Evolutionary conservation across 306 rosid genomes (phyloP), one percentile per base, ranked within the genome.

Genomic region (Inga oerstediana): DNA sequence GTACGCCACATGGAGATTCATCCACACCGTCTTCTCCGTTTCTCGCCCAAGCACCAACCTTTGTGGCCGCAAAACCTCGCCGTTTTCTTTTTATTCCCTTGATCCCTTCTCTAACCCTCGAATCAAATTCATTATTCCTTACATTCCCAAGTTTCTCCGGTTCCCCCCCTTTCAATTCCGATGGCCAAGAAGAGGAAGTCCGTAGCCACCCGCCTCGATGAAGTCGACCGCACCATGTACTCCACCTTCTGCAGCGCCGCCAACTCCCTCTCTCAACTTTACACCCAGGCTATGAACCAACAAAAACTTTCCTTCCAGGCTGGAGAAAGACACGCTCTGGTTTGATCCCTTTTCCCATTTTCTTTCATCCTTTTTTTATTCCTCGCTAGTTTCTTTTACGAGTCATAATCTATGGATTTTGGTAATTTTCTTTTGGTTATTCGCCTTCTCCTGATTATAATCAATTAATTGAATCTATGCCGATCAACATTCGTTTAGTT

Each of bases 191-290:
- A 87, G 90, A 77, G 90, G 37, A 87, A 85, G 49, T 89, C 99
- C 8, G 90, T 82, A 15, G 94, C 97, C 10, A 88, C 96, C 74
- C 92, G 94, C 84, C 94, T 95, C 52, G 99, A 95, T 76, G 98
- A 95, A 89, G 99, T 93, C 69, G 99, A 95, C 89, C 96, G 98
- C 32, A 92, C 90, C 91, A 93, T 92, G 93, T 95, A 95, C 87
- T 82, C 99, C 72, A 88, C 96, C 15, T 95, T 95, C 90, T 92
- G 97, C 91, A 91, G 90, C 92, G 97, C 98, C 69, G 98, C 98
- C 1, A 95, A 95, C 72, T 95, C 98, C 58, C 97, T 95, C 73
- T 95, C 98, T 17, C 99, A 93, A 79, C 94, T 95, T 64, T 95
- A 95, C 80, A 84, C 98, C 61, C 97, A 95, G 84, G 91, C 96